Evolutionary conservation across 345 rosid genomes (phyloP), one percentile per base, ranked within the genome.

Genomic region (Excoecaria cochinchinensis): DNA sequence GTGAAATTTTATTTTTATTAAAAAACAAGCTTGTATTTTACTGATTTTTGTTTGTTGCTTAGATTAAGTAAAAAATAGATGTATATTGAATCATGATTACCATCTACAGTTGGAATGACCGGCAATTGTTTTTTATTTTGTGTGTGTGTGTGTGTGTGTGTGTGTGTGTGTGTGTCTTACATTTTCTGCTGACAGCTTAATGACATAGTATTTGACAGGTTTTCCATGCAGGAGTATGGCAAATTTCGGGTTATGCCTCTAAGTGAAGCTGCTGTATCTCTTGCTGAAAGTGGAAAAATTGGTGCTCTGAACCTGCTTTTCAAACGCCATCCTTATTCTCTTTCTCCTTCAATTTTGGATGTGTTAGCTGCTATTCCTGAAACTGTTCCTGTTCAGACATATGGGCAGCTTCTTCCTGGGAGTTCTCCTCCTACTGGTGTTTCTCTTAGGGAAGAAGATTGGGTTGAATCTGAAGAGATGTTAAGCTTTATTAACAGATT

Each of bases 381-480:
- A 86, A 93, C 99, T 63, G 81, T 91, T 79, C 90, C 91, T 8
- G 92, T 90, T 75, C 93, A 91, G 81, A 86, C 97, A 60, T 95
- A 91, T 81, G 80, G 78, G n/a, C 99, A 91, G 76, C 97, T 95
- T 81, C 98, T 95, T 85, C 99, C 98, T 42, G 98, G 97, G 77
- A 86, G 85, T 75, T 75, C 84, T 76, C 95, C 95, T 75, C 91
- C 91, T 42, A 63, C 86, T 59, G 87, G 77, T 81, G 83, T 82
- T 82, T 87, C 86, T 58, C 81, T 91, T 81, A 93, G 99, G 83
- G 91, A 90, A 85, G 97, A 88, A 84, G 99, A 95, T 85, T 93
- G 99, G 99, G 91, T 95, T 86, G 99, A 93, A 85, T 89, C 98
- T 80, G 93, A 87, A 79, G 87, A 80, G 83, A 90, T 87, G 97